A percentile compares a stretch with the other conserved stretches of the same genome.
These are phyloP conservation scores for Diaporthe batatas DNA, from an alignment of 2,329 filamentous ascomycete genomes.

Conservation along the genomic window DNA sequence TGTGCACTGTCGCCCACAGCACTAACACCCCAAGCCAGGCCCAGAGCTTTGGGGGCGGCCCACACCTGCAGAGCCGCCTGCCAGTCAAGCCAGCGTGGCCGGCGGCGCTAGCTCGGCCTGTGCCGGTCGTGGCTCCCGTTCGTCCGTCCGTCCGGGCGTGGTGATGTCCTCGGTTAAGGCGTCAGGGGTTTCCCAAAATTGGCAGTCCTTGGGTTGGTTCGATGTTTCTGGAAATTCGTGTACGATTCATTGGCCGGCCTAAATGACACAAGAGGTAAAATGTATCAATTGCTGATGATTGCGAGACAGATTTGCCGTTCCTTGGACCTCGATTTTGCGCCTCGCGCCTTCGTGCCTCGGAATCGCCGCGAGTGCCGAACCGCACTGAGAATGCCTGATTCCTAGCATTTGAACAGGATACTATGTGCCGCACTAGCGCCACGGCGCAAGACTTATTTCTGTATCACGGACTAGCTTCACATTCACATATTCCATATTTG, in stretches of 20 bases:
- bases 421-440: background rate
- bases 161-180: conserved; percentile 35
- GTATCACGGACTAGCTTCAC: no score
- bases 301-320: background rate
- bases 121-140: conserved; percentile 33
- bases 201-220: conserved; percentile 12
- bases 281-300: background rate
- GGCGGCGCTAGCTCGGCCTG: conserved; percentile 27
- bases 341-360: conserved; percentile 23
- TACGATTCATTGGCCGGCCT: conserved; percentile 2
- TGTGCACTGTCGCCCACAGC: background rate
- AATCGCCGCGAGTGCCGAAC: conserved; percentile 36
- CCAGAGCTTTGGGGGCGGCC: background rate
- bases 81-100: background rate
- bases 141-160: conserved; percentile 25
- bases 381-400: background rate
- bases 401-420: background rate
- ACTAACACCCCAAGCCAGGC: background rate
- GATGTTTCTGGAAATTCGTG: conserved; percentile 11
- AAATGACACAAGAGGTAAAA: no score
- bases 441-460: background rate
- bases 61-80: conserved; percentile 23
- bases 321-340: background rate
- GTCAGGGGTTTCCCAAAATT: conserved; percentile 8
- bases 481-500: no score